Evolutionary conservation across 805 yeast genomes (phyloP), one percentile per base, ranked within the genome.

Genomic region (Kurtzmaniella cleridarum): DNA sequence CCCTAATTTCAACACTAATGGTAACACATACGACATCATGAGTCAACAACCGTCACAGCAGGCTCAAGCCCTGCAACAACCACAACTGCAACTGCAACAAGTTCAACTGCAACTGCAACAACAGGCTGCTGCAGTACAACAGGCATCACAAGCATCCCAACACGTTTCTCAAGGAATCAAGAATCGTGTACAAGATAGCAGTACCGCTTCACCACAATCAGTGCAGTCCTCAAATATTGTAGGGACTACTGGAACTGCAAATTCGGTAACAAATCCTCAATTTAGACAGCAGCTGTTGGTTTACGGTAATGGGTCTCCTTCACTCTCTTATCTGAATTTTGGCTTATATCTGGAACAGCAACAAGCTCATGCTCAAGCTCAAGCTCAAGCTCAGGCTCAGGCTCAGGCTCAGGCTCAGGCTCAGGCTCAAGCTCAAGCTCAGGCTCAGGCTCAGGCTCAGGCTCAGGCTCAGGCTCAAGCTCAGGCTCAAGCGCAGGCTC

Each of bases 361-460:
- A 11, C 47, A 42, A 16, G 46, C 45, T n/a, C 41, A 41, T 20
- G 36, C 34, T 5, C 44, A 42, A 23, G 44, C 37, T 10, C 39
- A 33, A 27, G 41, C 41, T 8, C 50, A 45, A 34, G 44, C 38
- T 10, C 47, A 41, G 28, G 42, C 44, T 4, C 44, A 38, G 16
- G 43, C 45, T 1, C 47, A 44, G 33, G 46, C 46, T 12, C 48
- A 42, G 29, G 44, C 44, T 2, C 51, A 49, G 27, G 41, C 44
- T 8, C 45, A 39, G 17, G 34, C 34, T 10, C 42, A 39, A 24
- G 46, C 43, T 6, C 48, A 43, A 31, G 42, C 41, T 4, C 50
- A 43, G 33, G 44, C 43, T 11, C 45, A 39, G 20, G 41, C 35
- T 17, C 38, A 42, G 24, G 36, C 36, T 4, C 36, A 34, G 30